These are phyloP conservation scores for Iris pallida DNA, from an alignment of 116 monocot species.

Conservation along the genomic window DNA sequence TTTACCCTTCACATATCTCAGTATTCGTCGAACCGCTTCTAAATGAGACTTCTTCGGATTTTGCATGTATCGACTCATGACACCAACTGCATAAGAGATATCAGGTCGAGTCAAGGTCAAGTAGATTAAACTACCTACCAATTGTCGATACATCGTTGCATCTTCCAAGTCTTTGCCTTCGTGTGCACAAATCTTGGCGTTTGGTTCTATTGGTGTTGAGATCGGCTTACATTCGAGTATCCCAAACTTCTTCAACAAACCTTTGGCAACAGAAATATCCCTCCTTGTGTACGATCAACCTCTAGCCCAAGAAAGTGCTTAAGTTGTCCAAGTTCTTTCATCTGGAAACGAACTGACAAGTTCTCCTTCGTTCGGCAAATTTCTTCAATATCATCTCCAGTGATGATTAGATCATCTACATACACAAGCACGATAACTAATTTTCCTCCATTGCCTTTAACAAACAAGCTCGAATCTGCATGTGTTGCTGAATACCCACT, in stretches of 20 bases:
- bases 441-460: background rate
- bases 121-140: background rate
- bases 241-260: background rate
- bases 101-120: background rate
- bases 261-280: no score
- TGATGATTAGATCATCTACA: no score
- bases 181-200: background rate
- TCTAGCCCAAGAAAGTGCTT: no score
- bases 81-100: background rate
- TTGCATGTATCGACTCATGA: background rate
- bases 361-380: no score
- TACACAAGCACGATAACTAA: conserved; percentile 1
- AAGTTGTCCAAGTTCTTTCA: no score
- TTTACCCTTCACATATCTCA: background rate
- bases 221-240: background rate
- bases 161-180: background rate
- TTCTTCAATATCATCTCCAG: no score
- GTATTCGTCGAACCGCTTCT: background rate
- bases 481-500: background rate
- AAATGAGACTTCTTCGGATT: background rate
- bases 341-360: no score
- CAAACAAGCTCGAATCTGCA: conserved; percentile 6
- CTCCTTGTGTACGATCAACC: no score
- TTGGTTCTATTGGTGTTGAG: background rate
- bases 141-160: background rate